A percentile compares a stretch with the other conserved stretches of the same genome.
Conservation (phyloP, 345 rosid genomes). For the Salix exigua region DNA sequence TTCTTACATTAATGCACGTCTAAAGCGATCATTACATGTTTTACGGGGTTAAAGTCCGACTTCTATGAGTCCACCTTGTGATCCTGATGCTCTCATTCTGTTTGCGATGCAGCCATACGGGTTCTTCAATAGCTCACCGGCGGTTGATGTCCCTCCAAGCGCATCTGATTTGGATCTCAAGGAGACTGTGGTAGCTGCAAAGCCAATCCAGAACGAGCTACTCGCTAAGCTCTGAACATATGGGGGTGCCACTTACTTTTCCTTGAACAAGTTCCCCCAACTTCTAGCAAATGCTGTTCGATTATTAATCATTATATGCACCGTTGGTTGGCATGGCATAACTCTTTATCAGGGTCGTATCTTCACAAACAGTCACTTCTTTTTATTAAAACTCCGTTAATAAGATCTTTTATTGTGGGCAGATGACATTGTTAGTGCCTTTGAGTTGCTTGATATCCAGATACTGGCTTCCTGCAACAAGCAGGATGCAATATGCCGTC, state of each 20-base stretch:
- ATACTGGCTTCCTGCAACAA: too few relatives aligned
- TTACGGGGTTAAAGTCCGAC: not conserved
- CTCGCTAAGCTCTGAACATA: conserved; percentile 65
- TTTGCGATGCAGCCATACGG: conserved; percentile 73
- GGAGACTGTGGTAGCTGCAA: conserved; percentile 39
- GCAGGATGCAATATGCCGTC: not conserved
- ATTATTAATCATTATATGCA: not conserved
- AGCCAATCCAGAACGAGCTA: conserved; percentile 47
- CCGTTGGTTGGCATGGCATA: too few relatives aligned
- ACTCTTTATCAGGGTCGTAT: not conserved
- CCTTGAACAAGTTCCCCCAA: not conserved
- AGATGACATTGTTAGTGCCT: not conserved
- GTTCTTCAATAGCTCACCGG: conserved; percentile 91
- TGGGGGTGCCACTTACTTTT: not conserved
- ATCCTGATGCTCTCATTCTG: not conserved
- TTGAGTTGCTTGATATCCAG: too few relatives aligned
- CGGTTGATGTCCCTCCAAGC: conserved; percentile 88
- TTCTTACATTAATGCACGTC: not conserved
- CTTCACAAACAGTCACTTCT: not conserved
- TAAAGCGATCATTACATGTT: too few relatives aligned
- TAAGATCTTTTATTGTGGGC: too few relatives aligned
- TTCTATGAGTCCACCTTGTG: not conserved
- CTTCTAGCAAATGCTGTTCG: not conserved
- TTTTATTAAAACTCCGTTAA: too few relatives aligned
- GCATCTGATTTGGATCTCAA: conserved; percentile 66